phyloP scores from a whole-genome alignment of 768 basidiomycete genomes.

The Calocybe gangraenosa region DNA sequence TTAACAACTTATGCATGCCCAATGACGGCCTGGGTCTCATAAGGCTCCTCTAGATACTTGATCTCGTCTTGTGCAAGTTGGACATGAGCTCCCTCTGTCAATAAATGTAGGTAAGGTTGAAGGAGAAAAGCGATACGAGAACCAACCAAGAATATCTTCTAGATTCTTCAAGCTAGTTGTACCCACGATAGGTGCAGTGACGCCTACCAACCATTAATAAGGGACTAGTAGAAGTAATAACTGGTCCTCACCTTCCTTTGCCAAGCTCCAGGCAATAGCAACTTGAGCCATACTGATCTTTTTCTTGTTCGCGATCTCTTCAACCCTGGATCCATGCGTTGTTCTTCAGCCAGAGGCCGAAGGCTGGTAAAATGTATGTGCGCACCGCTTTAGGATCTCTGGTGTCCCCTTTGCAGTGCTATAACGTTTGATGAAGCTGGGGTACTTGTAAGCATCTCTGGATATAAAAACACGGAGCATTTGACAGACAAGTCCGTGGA shows the following conservation, averaged over 20 bases:
- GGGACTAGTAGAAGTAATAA: neutral
- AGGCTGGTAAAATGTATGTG: neutral
- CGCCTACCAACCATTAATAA: constrained; percentile 17
- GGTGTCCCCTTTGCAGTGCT: constrained; percentile 21
- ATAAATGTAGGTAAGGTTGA: too few species aligned
- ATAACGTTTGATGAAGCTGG: constrained; percentile 22
- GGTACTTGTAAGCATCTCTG: too few species aligned
- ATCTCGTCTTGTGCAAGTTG: constrained; percentile 53
- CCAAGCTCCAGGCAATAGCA: constrained; percentile 47
- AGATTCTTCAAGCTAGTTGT: constrained; percentile 41
- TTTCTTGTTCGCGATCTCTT: constrained; percentile 49
- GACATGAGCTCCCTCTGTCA: constrained; percentile 38
- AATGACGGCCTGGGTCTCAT: constrained; percentile 39
- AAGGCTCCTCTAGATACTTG: constrained; percentile 51
- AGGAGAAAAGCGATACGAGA: too few species aligned
- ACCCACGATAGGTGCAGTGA: constrained; percentile 50
- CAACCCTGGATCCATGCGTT: constrained; percentile 17
- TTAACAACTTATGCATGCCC: constrained; percentile 36
- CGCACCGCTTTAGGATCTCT: constrained; percentile 19
- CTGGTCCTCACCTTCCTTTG: constrained; percentile 30
- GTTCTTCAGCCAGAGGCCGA: neutral
- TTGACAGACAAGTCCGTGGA: constrained; percentile 31
- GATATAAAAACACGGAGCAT: too few species aligned
- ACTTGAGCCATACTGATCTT: constrained; percentile 54
- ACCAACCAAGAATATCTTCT: constrained; percentile 39